Conservation (phyloP, 2,329 filamentous ascomycete genomes). For the Microdochium paspali region DNA sequence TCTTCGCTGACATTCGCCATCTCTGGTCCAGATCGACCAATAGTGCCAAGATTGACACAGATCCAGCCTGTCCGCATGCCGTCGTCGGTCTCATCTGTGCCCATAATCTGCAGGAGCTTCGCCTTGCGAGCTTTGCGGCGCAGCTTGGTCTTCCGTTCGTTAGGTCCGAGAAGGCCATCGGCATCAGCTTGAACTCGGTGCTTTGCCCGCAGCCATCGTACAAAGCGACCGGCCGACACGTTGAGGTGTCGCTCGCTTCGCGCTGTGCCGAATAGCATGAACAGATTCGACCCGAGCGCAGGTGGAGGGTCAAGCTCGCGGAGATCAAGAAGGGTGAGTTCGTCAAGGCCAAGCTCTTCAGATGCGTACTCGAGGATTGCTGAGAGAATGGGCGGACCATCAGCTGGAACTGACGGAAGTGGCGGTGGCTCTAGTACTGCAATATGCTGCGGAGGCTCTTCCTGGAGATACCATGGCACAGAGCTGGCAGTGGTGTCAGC, state of each 20-base stretch:
- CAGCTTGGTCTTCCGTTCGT: slow-evolving; percentile 83
- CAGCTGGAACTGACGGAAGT: slow-evolving; percentile 48
- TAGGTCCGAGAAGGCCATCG: slow-evolving; percentile 80
- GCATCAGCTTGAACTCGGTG: slow-evolving; percentile 68
- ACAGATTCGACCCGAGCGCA: slow-evolving; percentile 75
- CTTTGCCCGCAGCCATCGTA: slow-evolving; percentile 70
- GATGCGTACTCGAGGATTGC: slow-evolving; percentile 71
- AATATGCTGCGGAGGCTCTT: slow-evolving; percentile 48
- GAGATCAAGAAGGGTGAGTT: slow-evolving; percentile 72
- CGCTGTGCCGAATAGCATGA: slow-evolving; percentile 90
- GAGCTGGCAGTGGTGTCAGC: slow-evolving; percentile 10
- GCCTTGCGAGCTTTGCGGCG: slow-evolving; percentile 71
- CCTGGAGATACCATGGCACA: slow-evolving; percentile 72
- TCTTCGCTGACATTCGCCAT: slow-evolving; percentile 32
- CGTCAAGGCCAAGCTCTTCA: slow-evolving; percentile 77
- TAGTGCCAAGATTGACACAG: slow-evolving; percentile 76
- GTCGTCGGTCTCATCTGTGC: slow-evolving; percentile 60
- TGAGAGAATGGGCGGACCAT: slow-evolving; percentile 61
- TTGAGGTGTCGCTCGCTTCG: slow-evolving; percentile 90
- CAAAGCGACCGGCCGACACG: slow-evolving; percentile 80
- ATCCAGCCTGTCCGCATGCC: slow-evolving; percentile 93
- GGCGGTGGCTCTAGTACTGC: slow-evolving; percentile 33
- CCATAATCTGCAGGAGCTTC: slow-evolving; percentile 64
- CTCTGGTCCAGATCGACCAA: slow-evolving; percentile 46
- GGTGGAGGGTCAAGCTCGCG: slow-evolving; percentile 77